Conservation (phyloP, 2,329 filamentous ascomycete species). For the Coniochaeta sp. region DNA sequence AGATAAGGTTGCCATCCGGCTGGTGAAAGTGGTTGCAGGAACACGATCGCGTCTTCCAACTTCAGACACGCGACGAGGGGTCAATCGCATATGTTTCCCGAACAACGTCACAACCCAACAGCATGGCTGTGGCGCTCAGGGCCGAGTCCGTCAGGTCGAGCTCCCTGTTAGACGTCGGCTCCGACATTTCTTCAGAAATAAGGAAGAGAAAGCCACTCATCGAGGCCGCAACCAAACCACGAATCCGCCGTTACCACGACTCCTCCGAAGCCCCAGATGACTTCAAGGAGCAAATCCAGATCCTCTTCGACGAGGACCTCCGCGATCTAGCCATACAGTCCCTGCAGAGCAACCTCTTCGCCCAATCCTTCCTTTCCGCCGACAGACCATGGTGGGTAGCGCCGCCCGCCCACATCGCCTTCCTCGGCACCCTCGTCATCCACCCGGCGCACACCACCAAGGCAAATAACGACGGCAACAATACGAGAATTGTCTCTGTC, state of each 20-base stretch:
- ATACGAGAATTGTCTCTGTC: constrained; percentile 56
- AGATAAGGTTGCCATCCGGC: no score
- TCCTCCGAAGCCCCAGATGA: constrained; percentile 53
- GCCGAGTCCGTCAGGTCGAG: not conserved
- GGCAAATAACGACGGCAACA: constrained; percentile 53
- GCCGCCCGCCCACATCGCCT: constrained; percentile 63
- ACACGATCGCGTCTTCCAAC: not conserved
- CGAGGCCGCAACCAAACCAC: no score
- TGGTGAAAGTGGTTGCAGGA: not conserved
- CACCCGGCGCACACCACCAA: constrained; percentile 76
- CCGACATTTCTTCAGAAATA: no score
- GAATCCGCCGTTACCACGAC: constrained; percentile 36
- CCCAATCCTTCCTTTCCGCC: constrained; percentile 4
- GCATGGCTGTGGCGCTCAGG: not conserved
- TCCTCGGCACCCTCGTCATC: constrained; percentile 74
- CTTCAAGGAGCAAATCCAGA: constrained; percentile 58
- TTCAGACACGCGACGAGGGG: not conserved
- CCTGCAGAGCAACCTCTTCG: constrained; percentile 9
- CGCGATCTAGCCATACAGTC: constrained; percentile 14
- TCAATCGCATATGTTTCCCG: not conserved
- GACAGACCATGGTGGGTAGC: constrained; percentile 54
- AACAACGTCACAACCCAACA: not conserved
- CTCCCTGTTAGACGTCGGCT: not conserved
- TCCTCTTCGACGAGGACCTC: constrained; percentile 70
- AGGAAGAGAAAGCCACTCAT: no score